phyloP scores from a whole-genome alignment of 441 rosid genomes.

The Eruca vesicaria region DNA sequence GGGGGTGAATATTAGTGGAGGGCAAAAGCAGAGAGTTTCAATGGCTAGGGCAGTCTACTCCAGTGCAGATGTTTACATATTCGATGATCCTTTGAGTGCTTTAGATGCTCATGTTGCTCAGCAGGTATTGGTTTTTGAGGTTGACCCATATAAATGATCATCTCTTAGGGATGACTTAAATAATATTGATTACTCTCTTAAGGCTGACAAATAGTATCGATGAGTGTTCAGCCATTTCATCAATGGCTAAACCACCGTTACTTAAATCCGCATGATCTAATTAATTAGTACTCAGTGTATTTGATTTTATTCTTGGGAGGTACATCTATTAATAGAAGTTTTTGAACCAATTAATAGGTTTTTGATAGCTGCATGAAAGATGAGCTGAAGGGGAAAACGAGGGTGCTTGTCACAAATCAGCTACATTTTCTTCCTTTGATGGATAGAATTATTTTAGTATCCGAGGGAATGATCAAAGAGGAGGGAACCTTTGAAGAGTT shows the following conservation, averaged over 20 bases:
- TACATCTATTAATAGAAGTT: slow-evolving; percentile 21
- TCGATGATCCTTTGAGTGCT: slow-evolving; percentile 99
- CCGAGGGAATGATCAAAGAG: slow-evolving; percentile 80
- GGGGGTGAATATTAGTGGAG: slow-evolving; percentile 98
- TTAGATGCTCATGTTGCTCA: slow-evolving; percentile 92
- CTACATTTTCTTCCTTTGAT: slow-evolving; percentile 96
- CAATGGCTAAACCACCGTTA: background rate
- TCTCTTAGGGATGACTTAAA: background rate
- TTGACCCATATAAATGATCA: background rate
- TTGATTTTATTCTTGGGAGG: background rate
- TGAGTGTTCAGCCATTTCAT: background rate
- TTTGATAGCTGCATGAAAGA: slow-evolving; percentile 84
- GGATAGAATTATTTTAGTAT: slow-evolving; percentile 71
- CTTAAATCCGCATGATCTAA: slow-evolving; percentile 1
- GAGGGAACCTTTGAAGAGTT: slow-evolving; percentile 92
- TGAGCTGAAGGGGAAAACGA: slow-evolving; percentile 77
- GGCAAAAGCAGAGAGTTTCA: slow-evolving; percentile 98
- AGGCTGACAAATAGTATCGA: background rate
- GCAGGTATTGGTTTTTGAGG: slow-evolving; percentile 50
- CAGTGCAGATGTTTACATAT: slow-evolving; percentile 80
- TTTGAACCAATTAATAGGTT: slow-evolving; percentile 54
- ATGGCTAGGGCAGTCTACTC: slow-evolving; percentile 98
- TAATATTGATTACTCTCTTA: background rate
- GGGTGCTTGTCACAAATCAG: slow-evolving; percentile 96
- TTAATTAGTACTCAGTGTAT: background rate